Evolutionary conservation across 345 rosid species (phyloP), one percentile per base, ranked within the genome.

Genomic region (Conringia planisiliqua): DNA sequence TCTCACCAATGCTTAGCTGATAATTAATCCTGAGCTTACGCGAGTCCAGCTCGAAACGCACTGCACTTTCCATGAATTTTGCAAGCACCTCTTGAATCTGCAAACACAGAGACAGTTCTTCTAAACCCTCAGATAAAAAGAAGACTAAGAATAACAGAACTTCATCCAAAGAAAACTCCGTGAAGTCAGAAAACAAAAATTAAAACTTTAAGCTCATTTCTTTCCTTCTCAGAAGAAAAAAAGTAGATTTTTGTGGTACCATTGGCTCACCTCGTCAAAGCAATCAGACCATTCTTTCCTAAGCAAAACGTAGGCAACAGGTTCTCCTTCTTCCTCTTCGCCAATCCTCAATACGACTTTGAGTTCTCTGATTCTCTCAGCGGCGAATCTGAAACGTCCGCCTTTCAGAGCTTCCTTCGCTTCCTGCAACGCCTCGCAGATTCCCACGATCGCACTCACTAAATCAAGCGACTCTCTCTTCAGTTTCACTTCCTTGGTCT

Each of bases 51-150:
- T 90, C 92, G 20, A 89, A 90, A 73, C 5, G 82, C 75, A 95
- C 91, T 32, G 96, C 99, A 65, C 66, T 84, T 51, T 80, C 93
- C 90, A 88, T 79, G 58, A 90, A 83, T 72, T 71, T 89, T 33
- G 81, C 85, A 42, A 95, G 90, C 83, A 90, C 57, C 66, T 86
- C 91, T 92, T 92, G 99, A 81, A 95, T 87, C 99, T 95, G 77
- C 90, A 92, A 86, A 86, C 85, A 85, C 81, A 86, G 11, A 72
- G 29, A 72, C 77, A 73, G 84, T 80, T 84, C 85, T 75, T 82
- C 85, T 78, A 87, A 83, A 82, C 82, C 10, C 65, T 64, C 66
- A 68, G 20, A 40, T 27, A 35, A 26, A 24, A 22, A 22, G 24
- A 22, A 52, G 33, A 52, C 33, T 26, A 26, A 26, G 30, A 48